A percentile compares a stretch with the other conserved stretches of the same genome.
Evolutionary conservation across 345 rosid species (phyloP).

Genomic region (Citrus reticulata): DNA sequence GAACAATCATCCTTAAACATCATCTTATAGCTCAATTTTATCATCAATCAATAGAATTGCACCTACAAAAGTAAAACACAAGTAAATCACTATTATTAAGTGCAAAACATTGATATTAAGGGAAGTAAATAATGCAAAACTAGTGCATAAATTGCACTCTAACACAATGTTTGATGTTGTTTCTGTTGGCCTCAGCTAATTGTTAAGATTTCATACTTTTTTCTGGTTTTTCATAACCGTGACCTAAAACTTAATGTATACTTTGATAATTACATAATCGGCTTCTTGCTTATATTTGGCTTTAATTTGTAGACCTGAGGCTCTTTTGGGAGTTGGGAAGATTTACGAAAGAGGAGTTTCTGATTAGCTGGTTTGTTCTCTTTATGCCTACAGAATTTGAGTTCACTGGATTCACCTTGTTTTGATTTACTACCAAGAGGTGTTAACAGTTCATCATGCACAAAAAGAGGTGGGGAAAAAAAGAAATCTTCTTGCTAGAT

Average conservation of each 20-base stretch:
- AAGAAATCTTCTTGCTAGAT: too few relatives aligned
- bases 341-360: conserved; percentile 71
- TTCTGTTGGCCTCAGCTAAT: background rate
- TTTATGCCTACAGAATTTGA: background rate
- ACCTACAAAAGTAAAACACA: too few relatives aligned
- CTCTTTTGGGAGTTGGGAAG: conserved; percentile 44
- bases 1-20: too few relatives aligned
- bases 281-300: conserved; percentile 5
- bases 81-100: too few relatives aligned
- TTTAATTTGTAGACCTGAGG: conserved; percentile 46
- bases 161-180: too few relatives aligned
- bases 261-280: background rate
- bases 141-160: too few relatives aligned
- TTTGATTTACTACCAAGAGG: too few relatives aligned
- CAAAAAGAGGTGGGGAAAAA: background rate
- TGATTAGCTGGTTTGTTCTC: conserved; percentile 67
- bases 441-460: too few relatives aligned
- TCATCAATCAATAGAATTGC: too few relatives aligned
- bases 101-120: too few relatives aligned
- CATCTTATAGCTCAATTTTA: too few relatives aligned
- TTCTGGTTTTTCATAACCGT: background rate
- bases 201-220: background rate
- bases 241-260: background rate
- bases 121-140: too few relatives aligned
- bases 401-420: background rate